phyloP scores from a whole-genome alignment of 768 basidiomycete genomes.

The Suillus ampliporus region DNA sequence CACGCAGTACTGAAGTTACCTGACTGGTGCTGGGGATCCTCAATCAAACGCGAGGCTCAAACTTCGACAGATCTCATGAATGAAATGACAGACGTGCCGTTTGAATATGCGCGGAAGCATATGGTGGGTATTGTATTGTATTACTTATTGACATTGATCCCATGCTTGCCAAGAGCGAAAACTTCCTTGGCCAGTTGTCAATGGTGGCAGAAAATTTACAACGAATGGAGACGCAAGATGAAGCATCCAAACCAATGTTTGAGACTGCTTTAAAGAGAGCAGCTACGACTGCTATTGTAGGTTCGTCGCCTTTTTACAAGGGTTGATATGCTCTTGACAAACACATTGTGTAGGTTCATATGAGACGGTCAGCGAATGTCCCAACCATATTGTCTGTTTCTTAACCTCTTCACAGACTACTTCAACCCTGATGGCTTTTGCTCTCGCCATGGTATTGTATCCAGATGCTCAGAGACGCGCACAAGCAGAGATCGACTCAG shows the following conservation, averaged over 20 bases:
- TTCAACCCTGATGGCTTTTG: slow-evolving; percentile 14
- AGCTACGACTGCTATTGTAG: slow-evolving; percentile 18
- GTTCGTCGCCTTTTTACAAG: slow-evolving; percentile 7
- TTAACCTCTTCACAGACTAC: slow-evolving; percentile 12
- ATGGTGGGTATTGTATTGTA: slow-evolving; percentile 11
- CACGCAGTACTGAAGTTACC: slow-evolving; percentile 16
- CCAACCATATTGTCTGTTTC: neutral
- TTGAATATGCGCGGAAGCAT: slow-evolving; percentile 9
- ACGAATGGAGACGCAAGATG: slow-evolving; percentile 21
- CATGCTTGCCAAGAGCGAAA: neutral
- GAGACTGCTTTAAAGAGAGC: slow-evolving; percentile 15
- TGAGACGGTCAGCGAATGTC: slow-evolving; percentile 22
- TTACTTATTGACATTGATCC: neutral
- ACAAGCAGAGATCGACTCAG: slow-evolving; percentile 23
- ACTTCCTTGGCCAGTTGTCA: neutral
- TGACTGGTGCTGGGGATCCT: slow-evolving; percentile 18
- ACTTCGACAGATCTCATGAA: neutral
- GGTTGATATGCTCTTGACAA: neutral
- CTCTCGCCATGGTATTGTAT: slow-evolving; percentile 12
- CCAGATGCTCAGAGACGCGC: slow-evolving; percentile 23
- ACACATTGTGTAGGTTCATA: slow-evolving; percentile 20
- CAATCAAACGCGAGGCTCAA: slow-evolving; percentile 16
- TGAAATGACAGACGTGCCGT: slow-evolving; percentile 10
- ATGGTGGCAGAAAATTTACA: slow-evolving; percentile 21
- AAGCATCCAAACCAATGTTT: slow-evolving; percentile 3